Evolutionary conservation across 768 basidiomycete species (phyloP).

Genomic region (Piloderma croceum): DNA sequence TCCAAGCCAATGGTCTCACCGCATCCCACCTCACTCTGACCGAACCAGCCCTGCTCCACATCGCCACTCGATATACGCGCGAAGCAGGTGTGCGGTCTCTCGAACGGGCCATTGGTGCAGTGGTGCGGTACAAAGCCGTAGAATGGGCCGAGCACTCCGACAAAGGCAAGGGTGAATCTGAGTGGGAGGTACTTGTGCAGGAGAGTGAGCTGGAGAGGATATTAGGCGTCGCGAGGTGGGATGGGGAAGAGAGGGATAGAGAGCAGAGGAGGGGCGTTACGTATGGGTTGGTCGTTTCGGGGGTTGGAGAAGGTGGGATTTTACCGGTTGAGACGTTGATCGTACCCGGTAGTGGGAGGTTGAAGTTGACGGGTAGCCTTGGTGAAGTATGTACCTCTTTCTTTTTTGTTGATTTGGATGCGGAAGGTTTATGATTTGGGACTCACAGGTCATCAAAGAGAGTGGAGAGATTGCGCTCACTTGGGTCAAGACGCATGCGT

Average conservation of each 20-base stretch:
- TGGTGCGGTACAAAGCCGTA: conserved; percentile 90
- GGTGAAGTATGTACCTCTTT: conserved; percentile 52
- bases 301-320: conserved; percentile 81
- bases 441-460: conserved; percentile 74
- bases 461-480: conserved; percentile 85
- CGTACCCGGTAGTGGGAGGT: conserved; percentile 66
- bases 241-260: conserved; percentile 74
- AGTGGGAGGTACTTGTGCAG: conserved; percentile 58
- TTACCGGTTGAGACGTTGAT: conserved; percentile 79
- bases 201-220: conserved; percentile 76
- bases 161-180: conserved; percentile 11
- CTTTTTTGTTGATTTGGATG: not conserved
- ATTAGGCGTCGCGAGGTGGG: conserved; percentile 74
- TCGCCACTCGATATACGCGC: conserved; percentile 77
- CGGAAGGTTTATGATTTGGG: not conserved
- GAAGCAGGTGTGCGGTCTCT: conserved; percentile 92
- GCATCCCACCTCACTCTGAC: conserved; percentile 56
- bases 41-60: conserved; percentile 62
- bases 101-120: conserved; percentile 79
- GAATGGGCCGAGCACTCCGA: conserved; percentile 76
- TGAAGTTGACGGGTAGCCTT: conserved; percentile 78
- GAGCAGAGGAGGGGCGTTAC: conserved; percentile 72
- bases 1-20: conserved; percentile 69
- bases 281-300: conserved; percentile 84
- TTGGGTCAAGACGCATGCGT: conserved; percentile 87